Base-by-base conservation (phyloP, 2,329 filamentous ascomycete species). In the Neurospora sp. region DNA sequence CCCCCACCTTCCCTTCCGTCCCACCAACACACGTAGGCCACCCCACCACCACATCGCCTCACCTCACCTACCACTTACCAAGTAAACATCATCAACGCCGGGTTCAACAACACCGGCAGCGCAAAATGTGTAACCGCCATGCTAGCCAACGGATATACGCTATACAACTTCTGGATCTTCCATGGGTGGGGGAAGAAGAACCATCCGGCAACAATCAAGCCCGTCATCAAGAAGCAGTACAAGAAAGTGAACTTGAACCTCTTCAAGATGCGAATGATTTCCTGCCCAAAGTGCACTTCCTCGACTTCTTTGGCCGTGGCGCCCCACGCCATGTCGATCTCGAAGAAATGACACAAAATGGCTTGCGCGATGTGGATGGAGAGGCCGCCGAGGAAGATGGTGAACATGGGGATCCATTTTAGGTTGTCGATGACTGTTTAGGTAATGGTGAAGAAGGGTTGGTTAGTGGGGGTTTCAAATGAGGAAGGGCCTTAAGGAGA, bases 11-110 rank as follows among this genome's bases (percentile, higher is more conserved):
- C 33, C 33, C 5, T 33, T 33, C 41, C 19, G 19, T 19, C 19
- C 41, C 41, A 43, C 41, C n/a, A 10, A 5, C n/a, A 43, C 41
- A 43, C 39, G 28, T 28, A 28, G 28, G 28, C 39, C 39, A 40
- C 11, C 37, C 4, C 4, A 38, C 4, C 10, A 38, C 39, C 15
- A 6, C 17, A 43, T 15, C 41, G 4, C 41, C 15, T 19, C 1
- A 43, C n/a, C 43, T 46, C 10, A 57, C 23, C 23, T 15, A 15
- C 23, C 23, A 15, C 6, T 69, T 82, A 89, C 82, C 84, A 89
- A 65, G 84, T 87, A 75, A 89, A 88, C 76, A 84, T 82, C 87
- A 90, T 89, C 79, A 90, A 76, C 67, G 86, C 86, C 23, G 88
- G 88, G 74, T 90, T 90, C 71, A 90, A 78, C 70, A 82, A 82